These are phyloP conservation scores for Leishmania braziliensis DNA, from an alignment of 208 protist genomes.

Conservation along the genomic window DNA sequence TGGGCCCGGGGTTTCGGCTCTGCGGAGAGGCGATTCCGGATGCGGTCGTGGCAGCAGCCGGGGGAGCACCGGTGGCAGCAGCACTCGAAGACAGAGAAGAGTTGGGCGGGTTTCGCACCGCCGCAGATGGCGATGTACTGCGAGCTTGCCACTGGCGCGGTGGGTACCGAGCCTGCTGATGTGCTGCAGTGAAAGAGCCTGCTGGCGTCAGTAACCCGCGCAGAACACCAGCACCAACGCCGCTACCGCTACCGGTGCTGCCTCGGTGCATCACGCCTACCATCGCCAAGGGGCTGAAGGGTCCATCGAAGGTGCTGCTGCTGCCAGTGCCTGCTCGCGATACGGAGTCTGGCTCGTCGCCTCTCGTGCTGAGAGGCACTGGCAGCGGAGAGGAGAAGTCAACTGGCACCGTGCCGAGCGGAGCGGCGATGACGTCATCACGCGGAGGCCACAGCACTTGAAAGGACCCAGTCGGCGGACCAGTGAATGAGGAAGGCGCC, in stretches of 20 bases:
- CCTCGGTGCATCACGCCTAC: background rate
- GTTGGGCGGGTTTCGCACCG: background rate
- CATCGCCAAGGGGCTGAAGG: background rate
- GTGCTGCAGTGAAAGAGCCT: background rate
- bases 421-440: background rate
- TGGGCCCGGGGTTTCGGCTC: background rate
- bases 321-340: background rate
- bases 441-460: background rate
- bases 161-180: conserved; percentile 12
- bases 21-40: background rate
- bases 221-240: background rate
- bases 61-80: background rate
- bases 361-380: background rate
- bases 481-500: background rate
- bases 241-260: background rate
- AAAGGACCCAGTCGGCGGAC: background rate
- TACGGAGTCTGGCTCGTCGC: too few species aligned
- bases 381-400: background rate
- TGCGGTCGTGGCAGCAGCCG: background rate
- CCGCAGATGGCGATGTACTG: conserved; percentile 2
- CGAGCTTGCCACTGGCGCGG: conserved; percentile 14
- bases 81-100: background rate
- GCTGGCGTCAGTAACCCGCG: background rate
- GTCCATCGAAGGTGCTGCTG: background rate
- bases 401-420: background rate